Evolutionary conservation across 1,139 yeast genomes (phyloP).

Genomic region (Candida tetrigidarum): DNA sequence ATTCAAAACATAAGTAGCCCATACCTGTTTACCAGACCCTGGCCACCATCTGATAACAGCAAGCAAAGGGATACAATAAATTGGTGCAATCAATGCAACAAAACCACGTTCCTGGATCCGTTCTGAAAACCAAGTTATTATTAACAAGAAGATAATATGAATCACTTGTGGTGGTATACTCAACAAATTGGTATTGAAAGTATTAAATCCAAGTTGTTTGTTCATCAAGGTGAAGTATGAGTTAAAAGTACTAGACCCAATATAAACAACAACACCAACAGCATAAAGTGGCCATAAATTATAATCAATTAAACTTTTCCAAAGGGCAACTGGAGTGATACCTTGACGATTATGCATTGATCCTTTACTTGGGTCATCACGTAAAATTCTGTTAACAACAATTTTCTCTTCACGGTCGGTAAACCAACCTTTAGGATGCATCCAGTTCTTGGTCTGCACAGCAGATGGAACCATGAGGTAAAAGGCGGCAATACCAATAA

Average conservation of each 20-base stretch:
- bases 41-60: conserved; percentile 54
- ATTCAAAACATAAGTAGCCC: conserved; percentile 58
- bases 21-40: conserved; percentile 46
- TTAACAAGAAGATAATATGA: conserved; percentile 33
- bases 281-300: conserved; percentile 64
- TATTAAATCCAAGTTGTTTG: conserved; percentile 56
- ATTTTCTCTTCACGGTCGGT: conserved; percentile 64
- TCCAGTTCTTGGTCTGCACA: conserved; percentile 57
- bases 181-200: conserved; percentile 57
- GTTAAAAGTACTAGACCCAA: conserved; percentile 44
- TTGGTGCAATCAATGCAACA: conserved; percentile 36
- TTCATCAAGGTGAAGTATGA: conserved; percentile 30
- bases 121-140: conserved; percentile 45
- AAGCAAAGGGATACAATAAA: conserved; percentile 41
- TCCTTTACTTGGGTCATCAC: conserved; percentile 61
- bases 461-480: conserved; percentile 66
- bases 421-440: conserved; percentile 63
- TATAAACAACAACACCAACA: conserved; percentile 51
- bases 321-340: conserved; percentile 41
- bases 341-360: conserved; percentile 53
- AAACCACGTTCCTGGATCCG: conserved; percentile 38
- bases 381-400: conserved; percentile 60
- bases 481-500: conserved; percentile 55
- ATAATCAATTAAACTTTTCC: conserved; percentile 50
- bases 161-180: conserved; percentile 46